Conservation (phyloP, 371 early-diverging fungal species). For the Zychaea mexicana region DNA sequence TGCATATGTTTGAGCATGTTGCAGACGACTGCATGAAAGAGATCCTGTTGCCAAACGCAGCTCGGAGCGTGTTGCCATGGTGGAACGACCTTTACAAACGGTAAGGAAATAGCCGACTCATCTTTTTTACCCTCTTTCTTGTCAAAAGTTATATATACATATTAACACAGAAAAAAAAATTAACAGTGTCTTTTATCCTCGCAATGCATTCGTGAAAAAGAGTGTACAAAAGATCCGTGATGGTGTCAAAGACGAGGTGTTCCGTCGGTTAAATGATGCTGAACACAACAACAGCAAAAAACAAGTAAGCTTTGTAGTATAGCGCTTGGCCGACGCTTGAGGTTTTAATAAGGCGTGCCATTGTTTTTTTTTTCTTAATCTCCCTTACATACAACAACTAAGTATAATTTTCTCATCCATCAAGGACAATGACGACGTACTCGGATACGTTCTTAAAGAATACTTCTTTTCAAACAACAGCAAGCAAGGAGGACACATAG, state of each 20-base stretch:
- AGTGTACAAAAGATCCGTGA: background rate
- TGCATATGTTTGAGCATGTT: constrained; percentile 9
- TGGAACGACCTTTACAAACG: constrained; percentile 22
- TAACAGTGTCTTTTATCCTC: background rate
- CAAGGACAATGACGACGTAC: background rate
- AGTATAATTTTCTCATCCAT: no score
- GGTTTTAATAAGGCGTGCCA: no score
- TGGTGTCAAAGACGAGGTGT: constrained; percentile 6
- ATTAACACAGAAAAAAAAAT: no score
- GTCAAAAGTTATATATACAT: no score
- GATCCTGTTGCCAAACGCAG: constrained; percentile 12
- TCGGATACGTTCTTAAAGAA: background rate
- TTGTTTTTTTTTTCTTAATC: no score
- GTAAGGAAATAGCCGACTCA: constrained; percentile 13
- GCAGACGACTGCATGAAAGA: constrained; percentile 1
- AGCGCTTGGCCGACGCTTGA: no score
- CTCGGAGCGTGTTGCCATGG: constrained; percentile 25
- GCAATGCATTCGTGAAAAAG: background rate
- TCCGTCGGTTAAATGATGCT: background rate
- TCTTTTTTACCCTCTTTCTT: background rate
- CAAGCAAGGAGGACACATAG: no score
- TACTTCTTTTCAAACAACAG: no score
- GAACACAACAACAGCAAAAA: background rate
- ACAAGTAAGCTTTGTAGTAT: background rate
- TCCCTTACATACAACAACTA: background rate